These are phyloP conservation scores for Candida cerambycidarum DNA, from an alignment of 805 yeast species.

Conservation along the genomic window DNA sequence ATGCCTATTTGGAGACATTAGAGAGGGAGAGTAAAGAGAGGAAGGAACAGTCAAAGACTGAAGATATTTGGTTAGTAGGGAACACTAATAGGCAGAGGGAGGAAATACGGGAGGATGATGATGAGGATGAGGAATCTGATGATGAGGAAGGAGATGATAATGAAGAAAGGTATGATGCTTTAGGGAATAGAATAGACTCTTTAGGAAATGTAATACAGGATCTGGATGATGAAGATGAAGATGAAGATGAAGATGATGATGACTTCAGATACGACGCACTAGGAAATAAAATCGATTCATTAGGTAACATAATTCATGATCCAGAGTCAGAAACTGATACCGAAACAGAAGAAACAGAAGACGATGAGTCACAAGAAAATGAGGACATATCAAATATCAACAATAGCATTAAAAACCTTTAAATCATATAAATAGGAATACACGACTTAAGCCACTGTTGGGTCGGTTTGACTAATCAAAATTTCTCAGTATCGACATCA, in stretches of 20 bases:
- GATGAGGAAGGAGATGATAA: conserved; percentile 2
- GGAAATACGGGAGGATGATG: conserved; percentile 17
- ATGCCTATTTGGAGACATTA: conserved; percentile 65
- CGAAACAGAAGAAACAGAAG: too few species aligned
- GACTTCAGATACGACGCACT: conserved; percentile 19
- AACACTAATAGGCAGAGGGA: conserved; percentile 57
- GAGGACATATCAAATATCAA: too few species aligned
- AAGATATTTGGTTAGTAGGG: conserved; percentile 77
- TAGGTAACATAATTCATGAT: too few species aligned
- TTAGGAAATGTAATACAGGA: conserved; percentile 3
- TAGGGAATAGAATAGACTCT: conserved; percentile 4
- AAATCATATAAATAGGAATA: too few species aligned
- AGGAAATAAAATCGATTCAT: conserved; percentile 15
- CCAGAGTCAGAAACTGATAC: too few species aligned
- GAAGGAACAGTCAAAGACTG: conserved; percentile 49
- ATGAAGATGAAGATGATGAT: background rate
- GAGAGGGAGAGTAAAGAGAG: conserved; percentile 67
- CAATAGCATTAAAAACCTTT: too few species aligned
- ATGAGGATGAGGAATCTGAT: conserved; percentile 1
- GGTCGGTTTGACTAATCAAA: too few species aligned
- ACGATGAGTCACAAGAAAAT: too few species aligned
- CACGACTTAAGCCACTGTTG: too few species aligned
- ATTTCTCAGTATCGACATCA: too few species aligned
- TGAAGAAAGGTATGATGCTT: conserved; percentile 9
- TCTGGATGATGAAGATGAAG: background rate